Conservation (phyloP, 169 alveolate species). For the Plasmodium berghei region DNA sequence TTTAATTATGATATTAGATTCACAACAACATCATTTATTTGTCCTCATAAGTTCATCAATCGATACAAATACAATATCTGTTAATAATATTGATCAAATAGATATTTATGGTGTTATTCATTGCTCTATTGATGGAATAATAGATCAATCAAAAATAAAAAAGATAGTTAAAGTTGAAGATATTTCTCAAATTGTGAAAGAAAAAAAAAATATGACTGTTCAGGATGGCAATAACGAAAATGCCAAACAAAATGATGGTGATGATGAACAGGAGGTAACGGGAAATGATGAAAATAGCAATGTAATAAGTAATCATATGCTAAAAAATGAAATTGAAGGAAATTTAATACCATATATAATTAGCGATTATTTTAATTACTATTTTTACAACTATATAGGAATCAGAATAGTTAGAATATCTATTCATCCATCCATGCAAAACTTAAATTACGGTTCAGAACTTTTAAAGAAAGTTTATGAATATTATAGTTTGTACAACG, state of each 20-base stretch:
- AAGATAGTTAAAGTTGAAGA: constrained; percentile 18
- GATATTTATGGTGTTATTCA: constrained; percentile 82
- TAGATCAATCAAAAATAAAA: background rate
- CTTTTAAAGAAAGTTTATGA: constrained; percentile 86
- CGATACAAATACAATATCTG: background rate
- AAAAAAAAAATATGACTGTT: background rate
- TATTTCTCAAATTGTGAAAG: background rate
- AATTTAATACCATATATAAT: constrained; percentile 95
- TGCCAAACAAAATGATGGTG: background rate
- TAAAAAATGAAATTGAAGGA: constrained; percentile 98
- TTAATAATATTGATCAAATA: constrained; percentile 48
- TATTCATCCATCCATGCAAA: constrained; percentile 97
- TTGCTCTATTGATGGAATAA: constrained; percentile 88
- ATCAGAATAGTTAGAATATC: constrained; percentile 99
- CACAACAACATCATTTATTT: constrained; percentile 98
- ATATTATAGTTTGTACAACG: constrained; percentile 70
- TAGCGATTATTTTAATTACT: constrained; percentile 93
- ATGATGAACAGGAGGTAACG: constrained; percentile 85
- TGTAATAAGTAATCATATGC: constrained; percentile 97
- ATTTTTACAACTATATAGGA: constrained; percentile 74
- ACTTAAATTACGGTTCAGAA: constrained; percentile 98
- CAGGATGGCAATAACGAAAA: background rate
- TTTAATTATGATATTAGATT: constrained; percentile 97
- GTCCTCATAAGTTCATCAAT: constrained; percentile 89
- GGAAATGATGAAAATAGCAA: constrained; percentile 86